Base-by-base conservation (phyloP, 2,329 filamentous ascomycete genomes). In the Huntiella savannae region DNA sequence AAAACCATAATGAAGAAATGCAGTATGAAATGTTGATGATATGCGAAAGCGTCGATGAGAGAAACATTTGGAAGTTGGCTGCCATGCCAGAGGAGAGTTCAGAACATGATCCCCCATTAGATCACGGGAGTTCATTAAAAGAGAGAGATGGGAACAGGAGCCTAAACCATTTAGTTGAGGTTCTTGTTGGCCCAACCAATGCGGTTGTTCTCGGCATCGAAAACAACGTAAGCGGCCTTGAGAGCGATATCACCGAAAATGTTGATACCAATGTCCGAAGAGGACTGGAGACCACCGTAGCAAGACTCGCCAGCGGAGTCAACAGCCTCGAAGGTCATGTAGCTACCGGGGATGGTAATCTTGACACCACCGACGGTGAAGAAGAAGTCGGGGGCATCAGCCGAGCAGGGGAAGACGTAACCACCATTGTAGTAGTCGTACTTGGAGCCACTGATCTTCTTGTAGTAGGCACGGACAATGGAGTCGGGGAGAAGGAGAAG, bases 201-300 rank as follows among this genome's bases (percentile, higher is more conserved):
- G 6, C 33, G 37, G 32, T 35, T n/a, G 59, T 74, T 71, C 39
- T 67, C 69, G 28, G 62, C 65, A 56, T 75, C 68, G 55, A 75
- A 75, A n/a, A 64, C 70, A 16, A 75, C 68, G 53, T 73, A 74
- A 55, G 74, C 68, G 32, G 68, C 70, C 62, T 75, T 75, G 63
- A 76, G 75, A 57, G 76, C 68, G 54, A 75, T 68, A 54, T 75
- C 71, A 16, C 72, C 72, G 54, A 71, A 75, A 56, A 84, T 75
- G 59, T 77, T 72, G 35, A 67, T 63, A 39, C 71, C 73, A 33
- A 70, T 66, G 28, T 38, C 22, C 8, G 43, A 17, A 17, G 37
- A 45, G n/a, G 43, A 44, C 62, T 83, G 79, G 15, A 83, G 60
- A 54, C 77, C 78, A 50, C 77, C 78, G 53, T 79, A 82, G 64